Percentiles rank a stretch among this genome's conserved stretches.
Conservation (phyloP, 2,329 filamentous ascomycete species). For the Neopestalotiopsis rosae region DNA sequence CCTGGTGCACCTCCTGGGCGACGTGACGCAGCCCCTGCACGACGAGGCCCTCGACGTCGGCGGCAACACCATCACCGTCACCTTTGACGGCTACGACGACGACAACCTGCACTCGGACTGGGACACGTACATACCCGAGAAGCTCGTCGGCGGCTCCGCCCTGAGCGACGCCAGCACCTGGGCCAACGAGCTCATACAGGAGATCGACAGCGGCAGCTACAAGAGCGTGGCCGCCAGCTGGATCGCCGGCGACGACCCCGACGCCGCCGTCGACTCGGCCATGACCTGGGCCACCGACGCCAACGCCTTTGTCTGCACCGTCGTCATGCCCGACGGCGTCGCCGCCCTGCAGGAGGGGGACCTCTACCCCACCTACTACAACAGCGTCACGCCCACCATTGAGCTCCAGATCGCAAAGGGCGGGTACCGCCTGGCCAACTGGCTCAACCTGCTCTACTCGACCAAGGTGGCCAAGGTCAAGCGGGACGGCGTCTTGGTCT, state of each 20-base stretch:
- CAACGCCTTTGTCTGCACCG: constrained; percentile 46
- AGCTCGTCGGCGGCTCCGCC: constrained; percentile 42
- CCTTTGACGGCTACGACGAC: constrained; percentile 40
- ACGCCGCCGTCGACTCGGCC: constrained; percentile 42
- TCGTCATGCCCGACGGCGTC: constrained; percentile 46
- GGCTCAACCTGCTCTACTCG: constrained; percentile 30
- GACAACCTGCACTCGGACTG: constrained; percentile 56
- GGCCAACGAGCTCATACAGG: constrained; percentile 40
- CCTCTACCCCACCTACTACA: constrained; percentile 49
- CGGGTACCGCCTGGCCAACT: constrained; percentile 39
- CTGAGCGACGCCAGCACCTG: constrained; percentile 40
- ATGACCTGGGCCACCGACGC: constrained; percentile 48
- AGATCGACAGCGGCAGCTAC: constrained; percentile 43
- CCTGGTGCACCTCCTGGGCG: constrained; percentile 32
- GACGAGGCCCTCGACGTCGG: constrained; percentile 46
- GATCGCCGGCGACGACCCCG: constrained; percentile 42
- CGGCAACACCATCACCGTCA: constrained; percentile 52
- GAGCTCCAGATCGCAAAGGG: constrained; percentile 51
- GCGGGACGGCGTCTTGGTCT: background rate
- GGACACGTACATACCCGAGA: constrained; percentile 53
- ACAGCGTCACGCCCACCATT: constrained; percentile 43
- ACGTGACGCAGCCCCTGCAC: constrained; percentile 49
- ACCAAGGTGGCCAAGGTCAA: constrained; percentile 26
- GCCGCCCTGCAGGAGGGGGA: constrained; percentile 43
- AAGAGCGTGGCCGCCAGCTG: constrained; percentile 38